Percentiles rank a stretch among this genome's conserved stretches.
phyloP scores from a whole-genome alignment of 495 filamentous ascomycete genomes.

The Aspergillus biplanus region DNA sequence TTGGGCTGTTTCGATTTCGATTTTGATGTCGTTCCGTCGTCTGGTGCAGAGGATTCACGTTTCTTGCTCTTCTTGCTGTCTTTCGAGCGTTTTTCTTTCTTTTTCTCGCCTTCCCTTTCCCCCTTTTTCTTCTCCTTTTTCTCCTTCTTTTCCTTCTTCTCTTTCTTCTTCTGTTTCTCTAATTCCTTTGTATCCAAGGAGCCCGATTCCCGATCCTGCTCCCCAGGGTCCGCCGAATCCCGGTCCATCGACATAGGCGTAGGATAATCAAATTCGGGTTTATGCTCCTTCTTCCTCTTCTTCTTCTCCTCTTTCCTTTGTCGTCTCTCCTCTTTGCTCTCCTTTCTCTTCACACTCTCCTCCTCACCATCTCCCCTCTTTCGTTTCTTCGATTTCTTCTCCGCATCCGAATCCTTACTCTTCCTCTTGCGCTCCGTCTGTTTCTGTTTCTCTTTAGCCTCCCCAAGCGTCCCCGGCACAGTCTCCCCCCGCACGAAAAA shows the following conservation, averaged over 20 bases:
- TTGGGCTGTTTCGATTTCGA: constrained; percentile 40
- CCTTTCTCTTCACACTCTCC: constrained; percentile 31
- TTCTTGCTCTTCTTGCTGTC: constrained; percentile 29
- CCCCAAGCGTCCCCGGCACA: constrained; percentile 62
- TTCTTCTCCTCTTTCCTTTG: constrained; percentile 37
- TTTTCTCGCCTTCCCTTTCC: constrained; percentile 30
- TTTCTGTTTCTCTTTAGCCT: constrained; percentile 22
- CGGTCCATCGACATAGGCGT: constrained; percentile 44
- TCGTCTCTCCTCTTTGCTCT: constrained; percentile 36
- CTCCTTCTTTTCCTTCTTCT: constrained; percentile 31
- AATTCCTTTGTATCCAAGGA: constrained; percentile 20
- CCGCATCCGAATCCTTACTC: constrained; percentile 16
- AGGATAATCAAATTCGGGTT: constrained; percentile 40
- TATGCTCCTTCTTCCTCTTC: constrained; percentile 28
- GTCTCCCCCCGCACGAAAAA: constrained; percentile 78
- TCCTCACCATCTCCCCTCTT: constrained; percentile 36
- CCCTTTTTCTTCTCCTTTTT: constrained; percentile 24
- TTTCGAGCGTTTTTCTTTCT: constrained; percentile 26
- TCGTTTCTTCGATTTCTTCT: constrained; percentile 31
- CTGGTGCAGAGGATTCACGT: constrained; percentile 23
- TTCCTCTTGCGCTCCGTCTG: constrained; percentile 19
- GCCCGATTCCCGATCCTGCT: constrained; percentile 16
- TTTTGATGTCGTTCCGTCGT: constrained; percentile 18
- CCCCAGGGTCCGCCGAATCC: constrained; percentile 26
- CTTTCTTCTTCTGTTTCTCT: constrained; percentile 30